Evolutionary conservation across 768 basidiomycete species (phyloP).

Genomic region (Pulveroboletus sp.): DNA sequence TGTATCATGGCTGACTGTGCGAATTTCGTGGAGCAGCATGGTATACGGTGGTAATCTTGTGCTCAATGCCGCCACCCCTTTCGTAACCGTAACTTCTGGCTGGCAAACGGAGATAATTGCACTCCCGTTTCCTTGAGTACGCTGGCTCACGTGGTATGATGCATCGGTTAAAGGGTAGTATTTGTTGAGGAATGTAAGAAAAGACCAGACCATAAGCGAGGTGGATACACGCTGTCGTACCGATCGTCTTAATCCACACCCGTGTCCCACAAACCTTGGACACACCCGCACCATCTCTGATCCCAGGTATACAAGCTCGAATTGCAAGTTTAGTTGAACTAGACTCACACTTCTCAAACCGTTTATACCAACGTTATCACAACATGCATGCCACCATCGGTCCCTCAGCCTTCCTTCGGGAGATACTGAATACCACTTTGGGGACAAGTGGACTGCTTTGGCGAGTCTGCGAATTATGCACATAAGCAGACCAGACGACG

Average conservation of each 20-base stretch:
- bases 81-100: not conserved
- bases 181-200: too few species aligned
- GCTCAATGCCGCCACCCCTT: not conserved
- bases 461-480: constrained; percentile 41
- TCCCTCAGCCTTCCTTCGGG: constrained; percentile 37
- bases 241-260: too few species aligned
- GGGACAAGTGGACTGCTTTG: constrained; percentile 48
- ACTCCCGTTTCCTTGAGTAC: too few species aligned
- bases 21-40: not conserved
- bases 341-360: not conserved
- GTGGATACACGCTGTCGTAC: not conserved
- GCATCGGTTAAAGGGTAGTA: too few species aligned
- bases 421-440: constrained; percentile 55
- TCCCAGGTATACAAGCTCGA: not conserved
- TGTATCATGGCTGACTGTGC: too few species aligned
- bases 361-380: not conserved
- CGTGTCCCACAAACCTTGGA: too few species aligned
- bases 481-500: not conserved
- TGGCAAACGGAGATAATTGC: too few species aligned
- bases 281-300: too few species aligned
- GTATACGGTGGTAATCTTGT: too few species aligned
- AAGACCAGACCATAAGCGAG: not conserved
- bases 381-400: not conserved
- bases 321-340: not conserved
- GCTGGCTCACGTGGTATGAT: too few species aligned